A percentile compares a stretch with the other conserved stretches of the same genome.
Conservation (phyloP, 495 filamentous ascomycete species). For the Aspergillus asperescens region DNA sequence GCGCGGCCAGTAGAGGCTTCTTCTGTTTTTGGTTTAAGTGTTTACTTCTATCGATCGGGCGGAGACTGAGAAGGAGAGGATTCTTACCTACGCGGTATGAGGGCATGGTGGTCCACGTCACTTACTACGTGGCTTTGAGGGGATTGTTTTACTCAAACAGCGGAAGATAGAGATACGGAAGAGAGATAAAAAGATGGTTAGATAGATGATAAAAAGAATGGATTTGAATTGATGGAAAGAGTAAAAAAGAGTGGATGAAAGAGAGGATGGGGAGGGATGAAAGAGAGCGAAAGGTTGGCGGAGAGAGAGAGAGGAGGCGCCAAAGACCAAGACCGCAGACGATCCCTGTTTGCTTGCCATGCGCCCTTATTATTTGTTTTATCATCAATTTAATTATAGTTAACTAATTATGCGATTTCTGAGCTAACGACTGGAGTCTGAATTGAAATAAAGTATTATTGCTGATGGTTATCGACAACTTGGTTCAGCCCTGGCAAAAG, state of each 20-base stretch:
- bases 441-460: too few species aligned
- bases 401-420: too few species aligned
- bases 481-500: too few species aligned
- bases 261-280: not conserved
- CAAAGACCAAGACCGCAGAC: slow-evolving; percentile 22
- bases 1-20: slow-evolving; percentile 55
- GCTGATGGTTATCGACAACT: too few species aligned
- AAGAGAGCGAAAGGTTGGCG: not conserved
- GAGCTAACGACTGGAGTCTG: too few species aligned
- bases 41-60: not conserved
- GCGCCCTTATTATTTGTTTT: not conserved
- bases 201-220: not conserved
- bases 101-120: slow-evolving; percentile 11
- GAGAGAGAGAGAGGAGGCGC: slow-evolving; percentile 5
- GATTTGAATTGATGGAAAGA: not conserved
- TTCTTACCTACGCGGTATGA: slow-evolving; percentile 21
- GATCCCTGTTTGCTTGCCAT: slow-evolving; percentile 4
- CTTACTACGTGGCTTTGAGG: not conserved
- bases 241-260: slow-evolving; percentile 3
- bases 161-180: not conserved
- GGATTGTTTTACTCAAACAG: not conserved
- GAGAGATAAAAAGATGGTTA: not conserved
- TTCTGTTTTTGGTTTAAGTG: slow-evolving; percentile 43
- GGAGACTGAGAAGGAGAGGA: not conserved
- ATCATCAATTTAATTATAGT: too few species aligned